These are phyloP conservation scores for Kodamaea ohmeri DNA, from an alignment of 1,139 yeast genomes.

Conservation along the genomic window DNA sequence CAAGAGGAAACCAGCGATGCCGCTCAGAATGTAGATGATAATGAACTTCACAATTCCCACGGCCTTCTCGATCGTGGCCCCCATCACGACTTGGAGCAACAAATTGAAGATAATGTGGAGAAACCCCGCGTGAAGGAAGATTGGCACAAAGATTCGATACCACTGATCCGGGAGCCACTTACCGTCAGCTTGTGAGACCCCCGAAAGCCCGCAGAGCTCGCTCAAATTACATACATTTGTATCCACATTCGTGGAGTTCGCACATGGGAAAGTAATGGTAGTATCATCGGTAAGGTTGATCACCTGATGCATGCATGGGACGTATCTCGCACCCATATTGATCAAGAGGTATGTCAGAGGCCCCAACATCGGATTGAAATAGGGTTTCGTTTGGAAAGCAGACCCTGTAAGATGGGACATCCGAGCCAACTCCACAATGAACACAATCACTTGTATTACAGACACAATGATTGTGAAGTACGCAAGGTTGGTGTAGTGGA, in stretches of 20 bases:
- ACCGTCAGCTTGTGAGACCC: constrained; percentile 31
- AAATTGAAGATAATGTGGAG: constrained; percentile 67
- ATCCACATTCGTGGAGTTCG: constrained; percentile 57
- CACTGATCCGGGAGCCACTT: constrained; percentile 56
- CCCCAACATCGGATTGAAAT: constrained; percentile 78
- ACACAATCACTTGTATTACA: constrained; percentile 54
- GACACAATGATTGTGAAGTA: constrained; percentile 49
- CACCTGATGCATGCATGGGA: constrained; percentile 67
- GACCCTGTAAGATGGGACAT: constrained; percentile 64
- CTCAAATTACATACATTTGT: constrained; percentile 57
- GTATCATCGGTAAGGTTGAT: constrained; percentile 50
- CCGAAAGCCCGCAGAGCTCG: constrained; percentile 64
- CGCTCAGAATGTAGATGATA: constrained; percentile 58
- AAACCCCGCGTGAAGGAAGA: constrained; percentile 76
- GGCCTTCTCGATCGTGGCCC: constrained; percentile 57
- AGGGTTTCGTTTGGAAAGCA: constrained; percentile 68
- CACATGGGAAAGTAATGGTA: constrained; percentile 58
- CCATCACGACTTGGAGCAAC: constrained; percentile 59
- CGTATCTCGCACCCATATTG: constrained; percentile 69
- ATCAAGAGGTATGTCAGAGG: constrained; percentile 70
- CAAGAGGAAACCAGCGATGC: constrained; percentile 64
- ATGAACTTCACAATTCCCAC: constrained; percentile 58
- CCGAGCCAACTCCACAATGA: constrained; percentile 62
- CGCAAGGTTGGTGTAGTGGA: constrained; percentile 45
- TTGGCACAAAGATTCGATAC: constrained; percentile 69